Evolutionary conservation across 257 asterid genomes (phyloP), one percentile per base, ranked within the genome.

Genomic region (Capsicum baccatum): DNA sequence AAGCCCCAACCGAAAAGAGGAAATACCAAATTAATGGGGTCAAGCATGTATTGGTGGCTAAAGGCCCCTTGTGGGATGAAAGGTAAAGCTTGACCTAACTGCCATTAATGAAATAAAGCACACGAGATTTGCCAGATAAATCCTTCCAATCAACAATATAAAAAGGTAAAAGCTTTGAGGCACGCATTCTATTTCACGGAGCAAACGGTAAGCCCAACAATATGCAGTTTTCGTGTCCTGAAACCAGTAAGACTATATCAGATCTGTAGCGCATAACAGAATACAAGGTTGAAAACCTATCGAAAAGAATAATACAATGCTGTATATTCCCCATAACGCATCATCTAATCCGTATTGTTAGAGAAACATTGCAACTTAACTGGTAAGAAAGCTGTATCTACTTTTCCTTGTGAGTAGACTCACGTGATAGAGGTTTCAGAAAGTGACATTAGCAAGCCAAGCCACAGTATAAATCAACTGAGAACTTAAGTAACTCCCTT

Each of bases 161-260:
- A 74, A 73, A 50, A 50, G 60, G 60, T 26, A 21, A 74, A 50
- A 74, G 80, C 44, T 74, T 50, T 74, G 62, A 74, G 44, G 52
- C 26, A 11, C 50, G 44, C 47, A 15, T 14, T 54, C 63, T 35
- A 76, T 21, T 42, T 76, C 64, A 76, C n/a, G 60, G 48, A 74
- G 26, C 47, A 52, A 76, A 48, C 81, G 1, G 47, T 12, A 74
- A 21, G 26, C 15, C 63, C 81, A 1, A 26, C 14, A 47, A 21
- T 76, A 76, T 52, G 63, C 48, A 76, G 48, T 0, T 76, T 26
- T 76, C 21, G 63, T 52, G 42, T 52, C 62, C 62, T 52, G 19
- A 74, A 76, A 0, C 63, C 48, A 9, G 2, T 50, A 26, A 76
- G 8, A 76, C 48, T 54, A 52, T 52, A 16, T 76, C 81, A 26